phyloP scores from a whole-genome alignment of 768 basidiomycete genomes.

The Tylopilus sp. region DNA sequence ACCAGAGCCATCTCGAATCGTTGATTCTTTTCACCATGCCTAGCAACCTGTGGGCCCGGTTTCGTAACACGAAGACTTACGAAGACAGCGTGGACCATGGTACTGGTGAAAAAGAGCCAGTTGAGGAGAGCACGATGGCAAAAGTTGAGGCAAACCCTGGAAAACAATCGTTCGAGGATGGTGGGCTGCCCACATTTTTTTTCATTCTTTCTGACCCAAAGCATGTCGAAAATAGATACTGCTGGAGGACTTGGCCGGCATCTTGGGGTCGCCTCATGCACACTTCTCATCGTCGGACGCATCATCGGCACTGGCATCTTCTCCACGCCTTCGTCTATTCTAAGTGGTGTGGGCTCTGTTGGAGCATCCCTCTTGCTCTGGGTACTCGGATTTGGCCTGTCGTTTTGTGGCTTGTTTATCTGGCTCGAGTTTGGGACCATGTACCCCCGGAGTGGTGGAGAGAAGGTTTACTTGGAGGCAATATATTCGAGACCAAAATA shows the following conservation, averaged over 20 bases:
- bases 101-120: not conserved
- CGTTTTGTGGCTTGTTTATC: conserved; percentile 57
- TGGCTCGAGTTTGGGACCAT: conserved; percentile 65
- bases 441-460: conserved; percentile 60
- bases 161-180: conserved; percentile 49
- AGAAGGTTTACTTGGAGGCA: conserved; percentile 61
- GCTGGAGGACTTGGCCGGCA: conserved; percentile 59
- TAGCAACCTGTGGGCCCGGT: not conserved
- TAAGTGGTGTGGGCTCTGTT: conserved; percentile 52
- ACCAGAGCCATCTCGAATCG: no score
- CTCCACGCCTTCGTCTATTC: conserved; percentile 58
- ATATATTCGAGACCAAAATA: conserved; percentile 46
- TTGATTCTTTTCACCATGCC: not conserved
- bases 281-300: conserved; percentile 52
- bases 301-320: conserved; percentile 68
- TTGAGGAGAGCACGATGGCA: not conserved
- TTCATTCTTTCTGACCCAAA: not conserved
- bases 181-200: conserved; percentile 19
- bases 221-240: conserved; percentile 33
- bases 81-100: not conserved
- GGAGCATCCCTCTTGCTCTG: conserved; percentile 62
- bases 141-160: conserved; percentile 36
- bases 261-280: conserved; percentile 54
- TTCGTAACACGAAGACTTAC: not conserved
- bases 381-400: conserved; percentile 58